Evolutionary conservation across 1,284 basidiomycete species (phyloP).

Genomic region (Puccinia coronata): DNA sequence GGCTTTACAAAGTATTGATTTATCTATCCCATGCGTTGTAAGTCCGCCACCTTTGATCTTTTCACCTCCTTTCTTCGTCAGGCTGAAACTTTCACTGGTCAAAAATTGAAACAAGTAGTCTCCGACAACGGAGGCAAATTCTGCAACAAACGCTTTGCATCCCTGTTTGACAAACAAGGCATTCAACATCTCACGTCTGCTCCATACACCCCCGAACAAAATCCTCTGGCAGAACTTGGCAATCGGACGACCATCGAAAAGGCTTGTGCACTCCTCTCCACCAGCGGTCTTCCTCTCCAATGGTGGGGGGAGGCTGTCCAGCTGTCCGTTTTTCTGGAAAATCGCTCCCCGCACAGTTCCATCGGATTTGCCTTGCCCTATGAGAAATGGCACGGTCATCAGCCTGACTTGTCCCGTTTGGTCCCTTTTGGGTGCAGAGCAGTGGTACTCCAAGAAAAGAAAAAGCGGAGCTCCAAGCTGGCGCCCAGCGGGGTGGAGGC

Average conservation of each 20-base stretch:
- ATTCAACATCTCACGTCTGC: not conserved
- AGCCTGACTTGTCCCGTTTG: not conserved
- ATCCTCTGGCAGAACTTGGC: conserved; percentile 3
- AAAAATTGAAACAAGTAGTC: not conserved
- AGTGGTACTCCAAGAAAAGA: not conserved
- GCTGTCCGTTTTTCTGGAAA: not conserved
- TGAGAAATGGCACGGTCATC: not conserved
- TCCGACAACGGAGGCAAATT: conserved; percentile 41
- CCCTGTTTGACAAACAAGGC: not conserved
- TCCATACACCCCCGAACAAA: conserved; percentile 39
- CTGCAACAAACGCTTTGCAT: not conserved
- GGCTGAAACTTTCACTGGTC: not conserved
- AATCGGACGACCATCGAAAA: conserved; percentile 29
- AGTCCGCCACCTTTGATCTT: not conserved
- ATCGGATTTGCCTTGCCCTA: not conserved
- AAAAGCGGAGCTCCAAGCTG: not conserved
- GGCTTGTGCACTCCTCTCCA: not conserved
- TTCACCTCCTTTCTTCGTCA: not conserved
- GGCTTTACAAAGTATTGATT: conserved; percentile 1
- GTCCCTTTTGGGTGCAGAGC: conserved; percentile 21
- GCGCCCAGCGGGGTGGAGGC: not conserved
- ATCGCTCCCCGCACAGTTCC: conserved; percentile 2
- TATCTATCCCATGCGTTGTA: conserved; percentile 10
- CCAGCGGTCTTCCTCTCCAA: not conserved
- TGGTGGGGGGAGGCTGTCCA: conserved; percentile 28